Conservation (phyloP, 2,329 filamentous ascomycete species). For the Clarireedia monteithiana region DNA sequence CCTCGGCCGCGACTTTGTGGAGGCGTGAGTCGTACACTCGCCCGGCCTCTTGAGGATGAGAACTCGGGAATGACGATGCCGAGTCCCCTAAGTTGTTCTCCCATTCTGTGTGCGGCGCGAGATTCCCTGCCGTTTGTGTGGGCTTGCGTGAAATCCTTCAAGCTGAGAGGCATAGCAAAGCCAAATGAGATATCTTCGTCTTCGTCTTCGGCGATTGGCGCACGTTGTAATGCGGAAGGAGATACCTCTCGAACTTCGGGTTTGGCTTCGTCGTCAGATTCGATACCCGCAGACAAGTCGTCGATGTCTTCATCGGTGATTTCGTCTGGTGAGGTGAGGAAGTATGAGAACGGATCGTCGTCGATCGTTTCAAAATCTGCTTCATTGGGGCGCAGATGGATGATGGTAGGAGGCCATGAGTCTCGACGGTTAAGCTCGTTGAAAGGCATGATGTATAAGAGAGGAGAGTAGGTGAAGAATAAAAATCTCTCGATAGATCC, state of each 20-base stretch:
- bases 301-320: slow-evolving; percentile 23
- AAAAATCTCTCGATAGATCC: slow-evolving; percentile 12
- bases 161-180: slow-evolving; percentile 22
- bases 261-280: slow-evolving; percentile 18
- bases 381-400: slow-evolving; percentile 20
- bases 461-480: neutral
- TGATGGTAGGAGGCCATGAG: slow-evolving; percentile 30
- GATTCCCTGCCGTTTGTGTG: slow-evolving; percentile 16
- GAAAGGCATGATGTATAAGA: slow-evolving; percentile 9
- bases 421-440: slow-evolving; percentile 23
- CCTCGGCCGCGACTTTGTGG: slow-evolving; percentile 17
- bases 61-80: slow-evolving; percentile 20
- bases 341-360: slow-evolving; percentile 29
- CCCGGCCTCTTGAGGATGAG: slow-evolving; percentile 19
- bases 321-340: slow-evolving; percentile 27
- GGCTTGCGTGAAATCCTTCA: slow-evolving; percentile 23
- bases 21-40: slow-evolving; percentile 17
- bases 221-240: slow-evolving; percentile 23
- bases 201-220: slow-evolving; percentile 13
- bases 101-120: slow-evolving; percentile 11
- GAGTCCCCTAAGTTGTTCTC: slow-evolving; percentile 17
- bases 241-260: slow-evolving; percentile 25
- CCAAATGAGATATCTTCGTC: slow-evolving; percentile 18
- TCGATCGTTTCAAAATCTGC: slow-evolving; percentile 22
- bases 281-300: slow-evolving; percentile 29